Evolutionary conservation across 108 stramenopile genomes (phyloP).

Genomic region (Nitzschia sp.): DNA sequence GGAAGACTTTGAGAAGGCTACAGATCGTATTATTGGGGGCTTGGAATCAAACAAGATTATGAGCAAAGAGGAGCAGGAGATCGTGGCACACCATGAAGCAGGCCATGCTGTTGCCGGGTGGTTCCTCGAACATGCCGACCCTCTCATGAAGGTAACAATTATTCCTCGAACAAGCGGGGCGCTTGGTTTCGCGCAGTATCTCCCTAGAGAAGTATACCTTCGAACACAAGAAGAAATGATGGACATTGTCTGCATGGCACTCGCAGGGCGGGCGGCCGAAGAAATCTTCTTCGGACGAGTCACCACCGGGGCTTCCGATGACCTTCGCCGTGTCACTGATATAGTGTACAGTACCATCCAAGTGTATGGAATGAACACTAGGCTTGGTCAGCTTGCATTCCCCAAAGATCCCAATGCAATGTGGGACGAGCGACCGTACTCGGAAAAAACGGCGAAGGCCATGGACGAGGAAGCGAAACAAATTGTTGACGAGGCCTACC

Average conservation of each 20-base stretch:
- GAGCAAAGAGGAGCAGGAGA: conserved; percentile 51
- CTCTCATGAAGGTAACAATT: conserved; percentile 92
- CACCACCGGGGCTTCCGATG: conserved; percentile 96
- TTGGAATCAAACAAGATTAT: conserved; percentile 79
- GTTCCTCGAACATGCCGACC: conserved; percentile 77
- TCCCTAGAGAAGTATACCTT: conserved; percentile 89
- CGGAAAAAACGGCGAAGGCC: conserved; percentile 91
- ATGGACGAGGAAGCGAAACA: conserved; percentile 96
- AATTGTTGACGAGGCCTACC: conserved; percentile 94
- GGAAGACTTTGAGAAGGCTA: conserved; percentile 90
- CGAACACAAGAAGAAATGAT: conserved; percentile 70
- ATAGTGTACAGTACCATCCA: conserved; percentile 93
- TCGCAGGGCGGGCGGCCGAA: conserved; percentile 96
- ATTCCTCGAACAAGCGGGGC: conserved; percentile 88
- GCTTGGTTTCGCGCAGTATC: conserved; percentile 91
- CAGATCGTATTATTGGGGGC: conserved; percentile 92
- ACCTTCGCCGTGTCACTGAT: conserved; percentile 93
- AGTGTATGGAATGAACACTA: conserved; percentile 88
- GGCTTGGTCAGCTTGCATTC: conserved; percentile 95
- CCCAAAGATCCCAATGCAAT: conserved; percentile 83
- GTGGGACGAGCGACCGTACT: conserved; percentile 92
- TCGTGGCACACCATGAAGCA: conserved; percentile 93
- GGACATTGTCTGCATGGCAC: conserved; percentile 88
- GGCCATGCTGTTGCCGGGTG: conserved; percentile 87
- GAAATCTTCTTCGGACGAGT: conserved; percentile 94